phyloP scores from a whole-genome alignment of 2,329 filamentous ascomycete genomes.

The Aspergillus proliferans region DNA sequence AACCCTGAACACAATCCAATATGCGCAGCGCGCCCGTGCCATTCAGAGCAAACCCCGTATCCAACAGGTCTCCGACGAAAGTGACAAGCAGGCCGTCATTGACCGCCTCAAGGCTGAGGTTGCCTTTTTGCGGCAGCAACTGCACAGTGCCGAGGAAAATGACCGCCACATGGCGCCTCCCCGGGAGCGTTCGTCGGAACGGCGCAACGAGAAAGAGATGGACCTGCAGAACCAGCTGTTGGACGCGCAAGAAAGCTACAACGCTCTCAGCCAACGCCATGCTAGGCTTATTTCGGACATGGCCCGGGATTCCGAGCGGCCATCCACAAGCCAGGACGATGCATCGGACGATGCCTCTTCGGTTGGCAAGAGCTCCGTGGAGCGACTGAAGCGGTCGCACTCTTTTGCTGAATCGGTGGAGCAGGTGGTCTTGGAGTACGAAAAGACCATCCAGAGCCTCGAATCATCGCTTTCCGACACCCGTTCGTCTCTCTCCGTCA shows the following conservation, averaged over 20 bases:
- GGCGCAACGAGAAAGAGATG: slow-evolving; percentile 74
- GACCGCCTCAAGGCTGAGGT: slow-evolving; percentile 92
- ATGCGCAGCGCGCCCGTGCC: slow-evolving; percentile 88
- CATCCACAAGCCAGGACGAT: slow-evolving; percentile 34
- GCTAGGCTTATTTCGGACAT: slow-evolving; percentile 94
- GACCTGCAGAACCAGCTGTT: slow-evolving; percentile 92
- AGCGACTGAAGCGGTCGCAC: slow-evolving; percentile 87
- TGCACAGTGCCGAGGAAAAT: slow-evolving; percentile 70
- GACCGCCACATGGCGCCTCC: slow-evolving; percentile 52
- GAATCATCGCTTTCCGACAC: slow-evolving; percentile 89
- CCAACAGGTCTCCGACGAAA: slow-evolving; percentile 79
- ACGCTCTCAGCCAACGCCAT: slow-evolving; percentile 80
- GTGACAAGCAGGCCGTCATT: slow-evolving; percentile 89
- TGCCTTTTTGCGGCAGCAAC: slow-evolving; percentile 86
- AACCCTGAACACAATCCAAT: slow-evolving; percentile 94
- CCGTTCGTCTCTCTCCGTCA: slow-evolving; percentile 70
- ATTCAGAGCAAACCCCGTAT: slow-evolving; percentile 98
- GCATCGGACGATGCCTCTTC: slow-evolving; percentile 47
- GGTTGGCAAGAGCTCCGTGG: slow-evolving; percentile 69
- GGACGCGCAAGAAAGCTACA: slow-evolving; percentile 92
- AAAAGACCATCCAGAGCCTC: slow-evolving; percentile 93
- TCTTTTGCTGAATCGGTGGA: slow-evolving; percentile 95
- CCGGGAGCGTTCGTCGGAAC: slow-evolving; percentile 66
- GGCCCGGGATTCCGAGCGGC: slow-evolving; percentile 68
- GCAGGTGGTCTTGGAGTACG: slow-evolving; percentile 92